Conservation (phyloP, 306 rosid species). For the Trifolium fragiferum region DNA sequence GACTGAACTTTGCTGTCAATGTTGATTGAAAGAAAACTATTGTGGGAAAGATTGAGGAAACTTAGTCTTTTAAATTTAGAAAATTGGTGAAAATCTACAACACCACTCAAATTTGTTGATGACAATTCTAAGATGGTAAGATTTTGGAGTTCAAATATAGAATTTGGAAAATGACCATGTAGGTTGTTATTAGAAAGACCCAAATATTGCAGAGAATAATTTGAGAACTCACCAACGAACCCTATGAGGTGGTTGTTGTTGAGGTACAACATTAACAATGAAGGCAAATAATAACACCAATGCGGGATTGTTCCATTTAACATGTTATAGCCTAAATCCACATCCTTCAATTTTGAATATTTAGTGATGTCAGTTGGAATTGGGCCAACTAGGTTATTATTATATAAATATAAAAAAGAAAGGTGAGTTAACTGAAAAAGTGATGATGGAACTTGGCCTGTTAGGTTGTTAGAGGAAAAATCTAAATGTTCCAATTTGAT, state of each 20-base stretch:
- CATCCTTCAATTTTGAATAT: neutral
- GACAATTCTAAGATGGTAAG: neutral
- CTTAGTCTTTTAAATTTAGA: neutral
- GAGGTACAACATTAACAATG: neutral
- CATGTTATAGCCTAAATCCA: neutral
- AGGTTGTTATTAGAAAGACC: neutral
- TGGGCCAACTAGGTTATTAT: neutral
- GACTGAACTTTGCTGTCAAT: neutral
- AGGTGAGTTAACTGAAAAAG: constrained; percentile 22
- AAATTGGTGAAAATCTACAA: neutral
- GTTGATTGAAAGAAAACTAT: neutral
- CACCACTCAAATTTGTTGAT: neutral
- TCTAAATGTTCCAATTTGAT: neutral
- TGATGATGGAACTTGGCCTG: constrained; percentile 25
- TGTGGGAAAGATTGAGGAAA: neutral
- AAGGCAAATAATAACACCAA: neutral
- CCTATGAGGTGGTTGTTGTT: neutral
- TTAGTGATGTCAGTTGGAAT: neutral
- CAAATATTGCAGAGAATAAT: neutral
- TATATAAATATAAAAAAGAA: accelerated
- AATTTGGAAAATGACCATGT: neutral
- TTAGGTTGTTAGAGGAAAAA: neutral
- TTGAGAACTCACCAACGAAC: neutral
- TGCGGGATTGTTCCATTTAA: neutral
- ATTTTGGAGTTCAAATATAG: neutral